Evolutionary conservation across 441 rosid genomes (phyloP).

Genomic region (Aleurites moluccanus): DNA sequence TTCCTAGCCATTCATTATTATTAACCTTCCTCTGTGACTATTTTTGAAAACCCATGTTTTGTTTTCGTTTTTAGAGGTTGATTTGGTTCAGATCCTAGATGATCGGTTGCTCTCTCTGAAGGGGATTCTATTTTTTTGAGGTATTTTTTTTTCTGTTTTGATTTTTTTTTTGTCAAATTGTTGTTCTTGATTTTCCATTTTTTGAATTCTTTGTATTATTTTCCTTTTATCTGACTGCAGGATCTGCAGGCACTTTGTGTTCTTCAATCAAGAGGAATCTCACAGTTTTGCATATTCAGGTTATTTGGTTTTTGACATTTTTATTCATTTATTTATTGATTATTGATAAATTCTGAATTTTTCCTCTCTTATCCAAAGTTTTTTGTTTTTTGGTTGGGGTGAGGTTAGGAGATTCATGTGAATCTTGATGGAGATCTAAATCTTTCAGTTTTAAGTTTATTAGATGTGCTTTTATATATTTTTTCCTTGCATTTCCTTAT

Average conservation of each 20-base stretch:
- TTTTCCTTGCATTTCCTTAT: slow-evolving; percentile 9
- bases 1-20: not conserved
- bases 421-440: slow-evolving; percentile 26
- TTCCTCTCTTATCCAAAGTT: not conserved
- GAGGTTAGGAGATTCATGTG: not conserved
- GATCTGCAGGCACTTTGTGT: slow-evolving; percentile 26
- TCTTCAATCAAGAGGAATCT: not conserved
- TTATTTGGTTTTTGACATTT: slow-evolving; percentile 14
- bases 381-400: not conserved
- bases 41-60: slow-evolving; percentile 13
- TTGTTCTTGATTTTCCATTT: not conserved
- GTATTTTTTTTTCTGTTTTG: slow-evolving; percentile 5
- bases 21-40: slow-evolving; percentile 24
- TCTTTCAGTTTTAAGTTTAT: not conserved
- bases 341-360: not conserved
- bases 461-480: slow-evolving; percentile 1
- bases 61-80: slow-evolving; percentile 8
- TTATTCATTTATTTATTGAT: not conserved
- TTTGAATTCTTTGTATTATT: slow-evolving; percentile 1
- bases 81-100: slow-evolving; percentile 32
- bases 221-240: slow-evolving; percentile 18
- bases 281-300: slow-evolving; percentile 21
- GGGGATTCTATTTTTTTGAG: slow-evolving; percentile 13
- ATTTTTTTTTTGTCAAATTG: not conserved
- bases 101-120: slow-evolving; percentile 25